Base-by-base conservation (phyloP, 768 basidiomycete genomes). In the Cystobasidium onofrii region DNA sequence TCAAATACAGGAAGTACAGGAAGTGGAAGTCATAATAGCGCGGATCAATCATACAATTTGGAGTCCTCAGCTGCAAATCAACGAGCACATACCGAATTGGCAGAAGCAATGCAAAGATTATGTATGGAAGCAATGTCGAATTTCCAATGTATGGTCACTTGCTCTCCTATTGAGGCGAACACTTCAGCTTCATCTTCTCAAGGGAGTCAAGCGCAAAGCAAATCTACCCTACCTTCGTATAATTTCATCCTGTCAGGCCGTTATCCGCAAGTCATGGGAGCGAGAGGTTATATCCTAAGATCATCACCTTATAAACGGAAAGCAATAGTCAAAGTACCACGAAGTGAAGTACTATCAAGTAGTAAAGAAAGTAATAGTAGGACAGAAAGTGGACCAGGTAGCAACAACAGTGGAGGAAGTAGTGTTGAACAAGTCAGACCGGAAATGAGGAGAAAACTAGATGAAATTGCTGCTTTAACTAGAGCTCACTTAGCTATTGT, bases 401-500 rank as follows among this genome's bases (percentile, higher is more conserved):
- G 9, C 3, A 50, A 20, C 20, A 20, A 20, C 46, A 20, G 46
- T 4, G 46, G 46, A 9, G 92, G 96, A 81, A 87, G 88, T 29
- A 80, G 81, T 33, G n/a, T n/a, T n/a, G 76, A 77, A 46, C 75
- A 75, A 50, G 78, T 79, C 67, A 78, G 76, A 60, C 75, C 64
- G 55, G 78, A 79, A 71, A 77, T 79, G 77, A 75, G 76, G 25
- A 75, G 74, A 73, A 79, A 79, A 63, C 75, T 97, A n/a, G 92
- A 96, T 81, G 91, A 95, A 79, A 91, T 97, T 79, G 94, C 93
- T 33, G 88, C 89, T 1, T 89, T 91, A 79, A 94, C 92, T n/a
- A 84, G 87, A 74, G 92, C 94, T 10, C 91, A 93, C 80, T 92
- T 97, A 79, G 89, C 92, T 29, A 92, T 97, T 76, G 89, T 95